Conservation (phyloP, 345 rosid genomes). For the Gossypium anomalum region DNA sequence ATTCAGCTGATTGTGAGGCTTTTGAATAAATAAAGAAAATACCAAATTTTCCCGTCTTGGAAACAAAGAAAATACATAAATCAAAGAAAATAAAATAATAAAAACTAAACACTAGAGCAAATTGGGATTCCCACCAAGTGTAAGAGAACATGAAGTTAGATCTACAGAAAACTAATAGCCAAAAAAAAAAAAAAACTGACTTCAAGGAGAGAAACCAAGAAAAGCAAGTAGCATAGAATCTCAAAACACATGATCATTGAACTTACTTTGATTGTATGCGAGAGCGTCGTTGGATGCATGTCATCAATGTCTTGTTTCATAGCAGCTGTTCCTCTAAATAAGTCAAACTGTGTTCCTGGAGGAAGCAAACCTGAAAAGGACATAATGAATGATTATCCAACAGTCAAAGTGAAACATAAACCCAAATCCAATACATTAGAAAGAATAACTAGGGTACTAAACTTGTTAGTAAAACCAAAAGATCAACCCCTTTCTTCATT, state of each 20-base stretch:
- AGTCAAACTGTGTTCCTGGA: conserved; percentile 96
- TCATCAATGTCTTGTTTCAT: conserved; percentile 98
- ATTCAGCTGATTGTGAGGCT: background rate
- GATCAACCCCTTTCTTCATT: background rate
- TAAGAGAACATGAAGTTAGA: background rate
- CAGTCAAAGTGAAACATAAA: background rate
- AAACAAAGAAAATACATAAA: background rate
- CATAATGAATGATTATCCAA: conserved; percentile 1
- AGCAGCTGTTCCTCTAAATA: conserved; percentile 95
- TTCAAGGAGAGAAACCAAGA: background rate
- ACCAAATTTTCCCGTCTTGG: background rate
- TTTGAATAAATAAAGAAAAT: background rate
- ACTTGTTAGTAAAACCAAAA: background rate
- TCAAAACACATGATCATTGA: background rate
- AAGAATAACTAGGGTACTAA: background rate
- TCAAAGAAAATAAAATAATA: background rate
- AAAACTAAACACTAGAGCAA: background rate
- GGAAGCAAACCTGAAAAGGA: conserved; percentile 74
- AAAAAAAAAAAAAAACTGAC: background rate
- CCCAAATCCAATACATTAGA: background rate
- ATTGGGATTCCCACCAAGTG: background rate
- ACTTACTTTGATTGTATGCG: conserved; percentile 79
- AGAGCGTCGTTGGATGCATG: conserved; percentile 69
- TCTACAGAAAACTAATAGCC: background rate
- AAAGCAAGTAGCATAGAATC: background rate